phyloP scores from a whole-genome alignment of 495 filamentous ascomycete species.

The Aspergillus sclerotioniger region DNA sequence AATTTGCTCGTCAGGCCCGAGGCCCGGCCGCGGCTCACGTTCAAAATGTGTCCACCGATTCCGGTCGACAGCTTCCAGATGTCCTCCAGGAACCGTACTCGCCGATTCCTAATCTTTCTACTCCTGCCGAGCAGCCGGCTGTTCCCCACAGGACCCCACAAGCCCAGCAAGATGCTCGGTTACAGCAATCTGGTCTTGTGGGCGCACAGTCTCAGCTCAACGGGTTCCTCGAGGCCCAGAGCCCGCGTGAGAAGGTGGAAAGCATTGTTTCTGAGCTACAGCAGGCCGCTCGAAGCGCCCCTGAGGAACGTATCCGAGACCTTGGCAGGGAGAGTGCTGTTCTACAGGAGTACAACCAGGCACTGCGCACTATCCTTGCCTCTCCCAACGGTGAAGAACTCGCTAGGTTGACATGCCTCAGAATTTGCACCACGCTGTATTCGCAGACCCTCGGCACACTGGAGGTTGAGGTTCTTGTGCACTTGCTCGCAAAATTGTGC shows the following conservation, averaged over 20 bases:
- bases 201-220: constrained; percentile 58
- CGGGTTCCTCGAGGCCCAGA: constrained; percentile 63
- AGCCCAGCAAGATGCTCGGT: constrained; percentile 57
- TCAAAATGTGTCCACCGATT: constrained; percentile 58
- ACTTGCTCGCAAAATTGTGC: constrained; percentile 77
- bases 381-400: constrained; percentile 61
- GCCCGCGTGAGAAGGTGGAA: constrained; percentile 61
- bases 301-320: constrained; percentile 69
- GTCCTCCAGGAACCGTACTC: constrained; percentile 81
- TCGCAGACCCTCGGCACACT: constrained; percentile 56
- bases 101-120: constrained; percentile 71
- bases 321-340: constrained; percentile 62
- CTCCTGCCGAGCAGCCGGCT: constrained; percentile 76
- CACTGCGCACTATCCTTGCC: constrained; percentile 47
- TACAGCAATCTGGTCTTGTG: constrained; percentile 41
- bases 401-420: constrained; percentile 63
- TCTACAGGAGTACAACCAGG: constrained; percentile 62
- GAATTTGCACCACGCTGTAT: constrained; percentile 70
- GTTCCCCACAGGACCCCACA: constrained; percentile 68
- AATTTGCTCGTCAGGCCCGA: constrained; percentile 82
- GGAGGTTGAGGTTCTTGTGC: constrained; percentile 78
- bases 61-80: constrained; percentile 63
- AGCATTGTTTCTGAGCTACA: constrained; percentile 69
- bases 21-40: constrained; percentile 51
- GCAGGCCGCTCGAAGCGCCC: constrained; percentile 58